phyloP scores from a whole-genome alignment of 225 moss, liverwort and hornwort genomes.

The Polytrichum commune region DNA sequence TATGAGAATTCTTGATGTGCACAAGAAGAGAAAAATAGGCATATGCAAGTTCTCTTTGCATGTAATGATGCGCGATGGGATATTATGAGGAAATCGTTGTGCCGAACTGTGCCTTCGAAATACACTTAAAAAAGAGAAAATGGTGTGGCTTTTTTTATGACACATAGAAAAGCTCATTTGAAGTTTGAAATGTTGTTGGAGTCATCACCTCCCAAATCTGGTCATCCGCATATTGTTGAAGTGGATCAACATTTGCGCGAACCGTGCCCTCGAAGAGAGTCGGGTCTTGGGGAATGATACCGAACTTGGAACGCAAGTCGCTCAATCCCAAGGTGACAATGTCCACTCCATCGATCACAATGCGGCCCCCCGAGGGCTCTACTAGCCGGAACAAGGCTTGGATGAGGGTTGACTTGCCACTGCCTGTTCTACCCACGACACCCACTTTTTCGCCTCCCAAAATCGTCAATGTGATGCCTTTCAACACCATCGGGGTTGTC shows the following conservation, averaged over 20 bases:
- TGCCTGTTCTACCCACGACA: slow-evolving; percentile 85
- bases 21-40: no score
- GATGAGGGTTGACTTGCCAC: slow-evolving; percentile 80
- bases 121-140: no score
- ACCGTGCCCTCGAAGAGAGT: slow-evolving; percentile 88
- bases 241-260: slow-evolving; percentile 74
- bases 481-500: slow-evolving; percentile 71
- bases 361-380: slow-evolving; percentile 64
- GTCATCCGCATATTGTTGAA: slow-evolving; percentile 44
- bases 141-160: no score
- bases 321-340: slow-evolving; percentile 67
- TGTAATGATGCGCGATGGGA: no score
- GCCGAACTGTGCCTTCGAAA: no score
- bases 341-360: slow-evolving; percentile 66
- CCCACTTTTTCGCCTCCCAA: slow-evolving; percentile 79
- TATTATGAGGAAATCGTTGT: no score
- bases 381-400: slow-evolving; percentile 76
- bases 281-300: slow-evolving; percentile 91
- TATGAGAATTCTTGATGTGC: no score
- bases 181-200: background rate
- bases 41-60: no score
- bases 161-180: background rate
- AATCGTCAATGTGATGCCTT: slow-evolving; percentile 68
- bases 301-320: slow-evolving; percentile 81
- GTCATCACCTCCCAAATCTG: slow-evolving; percentile 72